Evolutionary conservation across 768 basidiomycete species (phyloP), one percentile per base, ranked within the genome.

Genomic region (Boletus vinaceobasis): DNA sequence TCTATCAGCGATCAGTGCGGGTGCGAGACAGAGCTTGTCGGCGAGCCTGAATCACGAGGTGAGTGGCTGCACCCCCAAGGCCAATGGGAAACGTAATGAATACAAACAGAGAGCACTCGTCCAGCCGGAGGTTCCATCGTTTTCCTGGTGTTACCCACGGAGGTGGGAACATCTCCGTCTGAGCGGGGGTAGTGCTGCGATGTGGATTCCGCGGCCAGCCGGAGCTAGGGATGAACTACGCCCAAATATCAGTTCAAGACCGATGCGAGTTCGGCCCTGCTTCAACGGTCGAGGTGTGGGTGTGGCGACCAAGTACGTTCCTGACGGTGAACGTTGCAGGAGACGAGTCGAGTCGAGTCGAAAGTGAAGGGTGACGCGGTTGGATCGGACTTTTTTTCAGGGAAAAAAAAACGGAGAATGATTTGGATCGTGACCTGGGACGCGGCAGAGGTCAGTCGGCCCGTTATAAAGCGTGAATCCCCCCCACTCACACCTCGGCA

Each of bases 171-270:
- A 43, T 39, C 27, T 36, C 33, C 43, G n/a, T 31, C 7, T 40
- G 33, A 29, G 36, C 21, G 43, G 48, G 38, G 13, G 29, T 59
- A 60, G 38, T 40, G 43, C 56, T 45, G 48, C 42, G 44, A 21
- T 45, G 11, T 21, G 7, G 3, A 38, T 36, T 23, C 32, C 23
- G 40, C 15, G 40, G 49, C 43, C 46, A 10, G 21, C 10, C 44
- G 44, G 35, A 50, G 27, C n/a, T 21, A 9, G 31, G 5, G 19
- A 19, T 38, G 37, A 33, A 4, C 4, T 2, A 5, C 19, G 27
- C 23, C 6, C 15, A 19, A 42, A 32, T 11, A 15, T 42, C 31
- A 11, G 21, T 55, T 38, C 36, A 26, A 13, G 19, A 27, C 9
- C 11, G 5, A 8, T 13, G 7, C 37, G 10, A 17, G 33, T 26